Evolutionary conservation across 2,329 filamentous ascomycete genomes (phyloP).

Genomic region (Fusarium hainanense): DNA sequence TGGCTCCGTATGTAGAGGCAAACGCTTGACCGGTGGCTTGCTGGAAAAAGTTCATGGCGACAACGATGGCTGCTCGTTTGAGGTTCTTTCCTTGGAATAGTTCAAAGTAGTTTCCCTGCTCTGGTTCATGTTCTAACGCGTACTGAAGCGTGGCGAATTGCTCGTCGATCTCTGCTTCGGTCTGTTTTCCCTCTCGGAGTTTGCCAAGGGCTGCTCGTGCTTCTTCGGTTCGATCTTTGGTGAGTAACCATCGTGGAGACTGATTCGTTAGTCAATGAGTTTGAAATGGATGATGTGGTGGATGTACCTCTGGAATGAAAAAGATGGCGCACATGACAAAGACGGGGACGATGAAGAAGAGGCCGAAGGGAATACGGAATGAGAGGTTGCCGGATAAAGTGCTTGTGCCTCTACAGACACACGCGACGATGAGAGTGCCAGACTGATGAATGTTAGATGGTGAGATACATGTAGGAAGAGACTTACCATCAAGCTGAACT

Average conservation of each 20-base stretch:
- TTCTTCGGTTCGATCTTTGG: conserved; percentile 33
- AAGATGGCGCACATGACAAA: conserved; percentile 27
- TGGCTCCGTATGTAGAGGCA: conserved; percentile 35
- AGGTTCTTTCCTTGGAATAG: conserved; percentile 23
- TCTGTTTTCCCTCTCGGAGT: conserved; percentile 25
- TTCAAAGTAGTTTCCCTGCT: conserved; percentile 29
- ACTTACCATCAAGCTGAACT: conserved; percentile 38
- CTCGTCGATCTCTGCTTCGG: conserved; percentile 31
- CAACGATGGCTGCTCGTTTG: conserved; percentile 25
- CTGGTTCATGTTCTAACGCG: conserved; percentile 30
- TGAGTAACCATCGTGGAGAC: conserved; percentile 43
- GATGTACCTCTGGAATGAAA: conserved; percentile 38
- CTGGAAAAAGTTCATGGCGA: conserved; percentile 29
- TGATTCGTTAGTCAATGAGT: background rate
- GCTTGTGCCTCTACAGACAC: conserved; percentile 39
- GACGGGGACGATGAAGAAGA: conserved; percentile 40
- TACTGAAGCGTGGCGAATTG: conserved; percentile 28
- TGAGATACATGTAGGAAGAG: rapidly evolving
- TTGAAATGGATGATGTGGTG: background rate
- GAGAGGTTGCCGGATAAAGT: conserved; percentile 31
- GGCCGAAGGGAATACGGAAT: conserved; percentile 38
- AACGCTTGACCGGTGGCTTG: conserved; percentile 43
- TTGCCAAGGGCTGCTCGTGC: conserved; percentile 15
- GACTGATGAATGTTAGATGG: background rate
- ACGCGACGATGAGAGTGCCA: background rate